A percentile compares a stretch with the other conserved stretches of the same genome.
Conservation (phyloP, 768 basidiomycete genomes). For the Podaxis pistillaris region DNA sequence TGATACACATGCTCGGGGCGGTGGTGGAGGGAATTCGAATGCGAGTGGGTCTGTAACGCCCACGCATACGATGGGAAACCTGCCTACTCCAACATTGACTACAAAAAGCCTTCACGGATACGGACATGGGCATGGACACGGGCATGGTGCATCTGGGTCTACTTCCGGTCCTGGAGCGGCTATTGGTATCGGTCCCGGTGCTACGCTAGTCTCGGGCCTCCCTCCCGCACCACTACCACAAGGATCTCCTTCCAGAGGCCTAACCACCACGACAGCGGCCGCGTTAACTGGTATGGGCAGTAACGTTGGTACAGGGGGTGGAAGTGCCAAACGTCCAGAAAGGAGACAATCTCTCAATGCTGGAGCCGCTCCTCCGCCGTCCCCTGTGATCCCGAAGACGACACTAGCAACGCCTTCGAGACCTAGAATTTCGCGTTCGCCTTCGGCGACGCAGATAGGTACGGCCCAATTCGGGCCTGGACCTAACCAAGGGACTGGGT, state of each 20-base stretch:
- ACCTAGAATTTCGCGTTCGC: conserved; percentile 53
- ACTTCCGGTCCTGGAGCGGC: not conserved
- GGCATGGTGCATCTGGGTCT: not conserved
- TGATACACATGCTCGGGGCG: conserved; percentile 18
- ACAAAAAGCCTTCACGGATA: not conserved
- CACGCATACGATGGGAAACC: not conserved
- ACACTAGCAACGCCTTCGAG: conserved; percentile 36
- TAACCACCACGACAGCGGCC: conserved; percentile 6
- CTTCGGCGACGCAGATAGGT: conserved; percentile 44
- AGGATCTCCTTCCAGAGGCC: not conserved
- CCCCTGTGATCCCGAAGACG: conserved; percentile 37
- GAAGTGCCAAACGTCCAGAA: not conserved
- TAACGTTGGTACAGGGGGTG: not conserved
- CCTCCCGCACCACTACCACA: not conserved
- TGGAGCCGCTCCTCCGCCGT: conserved; percentile 33
- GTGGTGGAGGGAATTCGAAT: not conserved
- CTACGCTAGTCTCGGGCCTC: not conserved
- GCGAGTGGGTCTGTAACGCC: conserved; percentile 5
- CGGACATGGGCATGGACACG: not conserved
- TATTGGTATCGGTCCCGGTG: conserved; percentile 2
- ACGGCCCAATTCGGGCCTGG: conserved; percentile 3
- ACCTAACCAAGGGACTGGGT: conserved; percentile 8
- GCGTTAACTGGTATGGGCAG: conserved; percentile 6
- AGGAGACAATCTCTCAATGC: conserved; percentile 41
- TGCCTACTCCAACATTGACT: conserved; percentile 7